Evolutionary conservation across 495 filamentous ascomycete genomes (phyloP), one percentile per base, ranked within the genome.

Genomic region (Aspergillus bridgeri): DNA sequence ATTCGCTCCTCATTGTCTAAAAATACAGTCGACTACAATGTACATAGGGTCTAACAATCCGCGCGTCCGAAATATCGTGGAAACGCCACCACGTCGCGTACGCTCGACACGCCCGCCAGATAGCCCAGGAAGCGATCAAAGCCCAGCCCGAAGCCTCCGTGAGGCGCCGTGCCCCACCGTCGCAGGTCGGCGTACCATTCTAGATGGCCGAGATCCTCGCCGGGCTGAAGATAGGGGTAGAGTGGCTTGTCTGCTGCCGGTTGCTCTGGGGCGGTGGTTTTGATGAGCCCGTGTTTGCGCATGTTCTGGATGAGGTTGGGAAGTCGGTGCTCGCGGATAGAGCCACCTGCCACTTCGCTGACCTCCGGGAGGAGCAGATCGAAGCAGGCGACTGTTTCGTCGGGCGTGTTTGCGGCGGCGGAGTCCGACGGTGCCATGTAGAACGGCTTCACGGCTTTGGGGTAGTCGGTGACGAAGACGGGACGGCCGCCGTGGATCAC

Each of bases 101-200:
- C 84, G 62, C 91, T 96, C 51, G 82, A 80, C 18, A 93, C 84
- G 4, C 92, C 92, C 15, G 89, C 81, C 57, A 98, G 79, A 73
- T 96, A 98, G 59, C 86, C 83, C 62, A 98, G 69, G 53, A 98
- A 80, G 44, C 94, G 83, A 76, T 98, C 94, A 69, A 97, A 96
- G 1, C 94, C 94, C 51, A 98, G 68, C 3, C 94, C 94, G 74
- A 97, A 98, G 2, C 94, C 94, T 24, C 94, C 94, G 68, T 98
- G 94, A n/a, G 92, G 92, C 29, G 92, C 89, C 63, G 86, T 92
- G 23, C 94, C 94, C 85, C 91, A 98, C 55, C 89, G 87, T 48
- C 94, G 87, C 48, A 98, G 81, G 66, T 98, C 94, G n/a, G 90
- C 74, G 69, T 98, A 98, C 94, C 94, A 98, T 59, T 89, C 81